A percentile compares a stretch with the other conserved stretches of the same genome.
Conservation (phyloP, 148 eudicot species). For the Chenopodium album region DNA sequence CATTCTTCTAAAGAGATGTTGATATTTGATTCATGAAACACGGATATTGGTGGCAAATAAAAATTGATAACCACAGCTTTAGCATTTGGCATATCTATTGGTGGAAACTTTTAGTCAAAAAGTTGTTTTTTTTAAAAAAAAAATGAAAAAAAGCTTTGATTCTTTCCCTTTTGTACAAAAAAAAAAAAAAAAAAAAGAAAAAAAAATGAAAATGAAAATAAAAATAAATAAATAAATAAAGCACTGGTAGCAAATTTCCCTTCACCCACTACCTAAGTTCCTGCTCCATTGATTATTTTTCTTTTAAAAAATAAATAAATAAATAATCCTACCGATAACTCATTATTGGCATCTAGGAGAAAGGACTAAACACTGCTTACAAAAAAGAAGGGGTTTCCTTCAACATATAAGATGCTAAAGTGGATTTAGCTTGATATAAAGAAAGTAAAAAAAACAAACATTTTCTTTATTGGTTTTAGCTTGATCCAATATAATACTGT, state of each 20-base stretch:
- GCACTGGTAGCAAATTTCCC: background rate
- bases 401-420: background rate
- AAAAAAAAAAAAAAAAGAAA: background rate
- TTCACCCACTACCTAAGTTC: background rate
- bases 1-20: background rate
- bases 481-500: too few relatives aligned
- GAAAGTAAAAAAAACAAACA: too few relatives aligned
- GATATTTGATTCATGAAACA: background rate
- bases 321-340: too few relatives aligned
- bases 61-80: background rate
- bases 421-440: background rate
- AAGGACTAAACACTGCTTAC: background rate
- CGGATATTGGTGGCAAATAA: background rate
- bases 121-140: background rate
- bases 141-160: background rate
- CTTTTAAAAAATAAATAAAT: too few relatives aligned
- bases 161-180: background rate
- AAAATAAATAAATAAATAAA: too few relatives aligned
- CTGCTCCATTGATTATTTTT: too few relatives aligned
- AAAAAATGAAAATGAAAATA: too few relatives aligned
- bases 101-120: constrained; percentile 2
- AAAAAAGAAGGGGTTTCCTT: background rate
- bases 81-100: constrained; percentile 15
- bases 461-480: too few relatives aligned
- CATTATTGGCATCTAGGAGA: background rate